Conservation (phyloP, 352 stramenopile species). For the Halophytophthora batemanensis region DNA sequence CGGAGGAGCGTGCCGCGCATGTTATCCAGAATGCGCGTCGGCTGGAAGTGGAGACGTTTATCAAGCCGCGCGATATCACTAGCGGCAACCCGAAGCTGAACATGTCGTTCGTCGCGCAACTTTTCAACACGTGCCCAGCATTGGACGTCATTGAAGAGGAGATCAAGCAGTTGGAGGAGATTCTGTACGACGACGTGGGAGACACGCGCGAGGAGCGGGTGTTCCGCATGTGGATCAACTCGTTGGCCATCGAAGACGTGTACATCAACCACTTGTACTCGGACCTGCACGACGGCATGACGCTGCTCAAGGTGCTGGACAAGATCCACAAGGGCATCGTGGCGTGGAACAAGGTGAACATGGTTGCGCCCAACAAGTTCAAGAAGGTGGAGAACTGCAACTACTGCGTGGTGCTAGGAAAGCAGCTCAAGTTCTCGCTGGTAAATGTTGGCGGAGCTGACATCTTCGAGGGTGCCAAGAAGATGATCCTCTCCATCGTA, state of each 20-base stretch:
- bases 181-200: slow-evolving; percentile 83
- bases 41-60: slow-evolving; percentile 88
- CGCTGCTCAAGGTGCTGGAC: slow-evolving; percentile 88
- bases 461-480: slow-evolving; percentile 92
- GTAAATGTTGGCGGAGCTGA: slow-evolving; percentile 91
- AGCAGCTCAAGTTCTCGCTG: slow-evolving; percentile 86
- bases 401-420: slow-evolving; percentile 86
- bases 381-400: slow-evolving; percentile 90
- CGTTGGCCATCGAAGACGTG: slow-evolving; percentile 83
- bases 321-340: slow-evolving; percentile 89
- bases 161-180: slow-evolving; percentile 83
- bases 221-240: slow-evolving; percentile 94
- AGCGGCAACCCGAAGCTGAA: slow-evolving; percentile 92
- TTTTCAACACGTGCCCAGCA: slow-evolving; percentile 91
- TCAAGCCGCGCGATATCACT: slow-evolving; percentile 91
- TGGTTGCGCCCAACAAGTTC: slow-evolving; percentile 88
- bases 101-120: slow-evolving; percentile 87
- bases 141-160: slow-evolving; percentile 82
- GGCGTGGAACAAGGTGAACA: slow-evolving; percentile 87
- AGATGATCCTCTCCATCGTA: slow-evolving; percentile 92
- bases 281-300: slow-evolving; percentile 86
- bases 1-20: slow-evolving; percentile 65
- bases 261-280: slow-evolving; percentile 91
- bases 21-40: slow-evolving; percentile 85
- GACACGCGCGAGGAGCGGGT: slow-evolving; percentile 87